A percentile compares a stretch with the other conserved stretches of the same genome.
phyloP scores from a whole-genome alignment of 116 monocot species.

The Cymodocea nodosa region DNA sequence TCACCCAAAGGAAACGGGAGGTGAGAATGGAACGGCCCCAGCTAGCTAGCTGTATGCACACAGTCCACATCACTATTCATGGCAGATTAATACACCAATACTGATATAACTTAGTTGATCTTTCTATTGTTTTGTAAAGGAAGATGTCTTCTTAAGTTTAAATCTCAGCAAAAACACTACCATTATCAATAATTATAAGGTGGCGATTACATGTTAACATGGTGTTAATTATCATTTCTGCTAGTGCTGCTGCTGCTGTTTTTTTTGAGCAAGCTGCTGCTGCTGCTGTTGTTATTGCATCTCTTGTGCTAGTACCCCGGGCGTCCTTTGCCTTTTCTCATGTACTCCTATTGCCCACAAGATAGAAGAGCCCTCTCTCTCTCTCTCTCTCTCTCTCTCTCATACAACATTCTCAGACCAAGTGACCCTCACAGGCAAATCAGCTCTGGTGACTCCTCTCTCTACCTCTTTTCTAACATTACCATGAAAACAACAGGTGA shows the following conservation, averaged over 20 bases:
- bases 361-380: constrained; percentile 7
- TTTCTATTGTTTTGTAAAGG: no score
- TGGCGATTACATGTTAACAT: no score
- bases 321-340: neutral
- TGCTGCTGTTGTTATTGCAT: neutral
- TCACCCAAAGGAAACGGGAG: no score
- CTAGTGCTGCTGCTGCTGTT: neutral
- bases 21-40: no score
- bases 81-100: no score
- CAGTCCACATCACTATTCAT: no score
- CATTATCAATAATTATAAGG: neutral
- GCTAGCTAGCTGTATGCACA: no score
- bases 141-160: no score
- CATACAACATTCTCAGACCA: neutral
- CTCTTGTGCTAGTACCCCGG: neutral
- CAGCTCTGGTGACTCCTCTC: neutral
- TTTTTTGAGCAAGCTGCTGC: neutral
- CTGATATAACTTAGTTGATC: no score
- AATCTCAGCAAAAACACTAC: neutral
- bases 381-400: constrained; percentile 4
- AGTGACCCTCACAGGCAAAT: neutral
- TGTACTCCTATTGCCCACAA: constrained; percentile 15
- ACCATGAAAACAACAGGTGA: constrained; percentile 25
- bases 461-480: constrained; percentile 1
- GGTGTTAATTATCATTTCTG: neutral